Percentiles rank a stretch among this genome's conserved stretches.
Conservation (phyloP, 306 rosid genomes). For the Dryas octopetala region DNA sequence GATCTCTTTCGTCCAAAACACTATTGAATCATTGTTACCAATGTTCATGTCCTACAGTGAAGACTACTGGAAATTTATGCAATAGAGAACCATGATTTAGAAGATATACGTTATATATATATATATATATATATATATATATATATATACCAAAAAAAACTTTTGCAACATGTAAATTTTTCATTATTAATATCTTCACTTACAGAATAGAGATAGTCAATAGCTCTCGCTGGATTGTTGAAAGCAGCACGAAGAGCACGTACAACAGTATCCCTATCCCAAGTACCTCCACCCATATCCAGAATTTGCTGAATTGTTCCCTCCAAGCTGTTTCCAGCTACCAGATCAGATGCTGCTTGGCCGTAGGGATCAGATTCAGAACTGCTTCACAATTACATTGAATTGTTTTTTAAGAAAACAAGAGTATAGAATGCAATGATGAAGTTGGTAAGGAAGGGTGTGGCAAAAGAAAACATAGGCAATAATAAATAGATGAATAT, state of each 20-base stretch:
- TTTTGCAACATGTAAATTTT: not conserved
- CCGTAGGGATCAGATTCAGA: constrained; percentile 57
- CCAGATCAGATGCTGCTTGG: constrained; percentile 85
- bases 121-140: no score
- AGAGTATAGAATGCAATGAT: not conserved
- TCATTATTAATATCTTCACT: constrained; percentile 33
- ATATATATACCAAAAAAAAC: not conserved
- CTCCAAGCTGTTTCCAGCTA: constrained; percentile 85
- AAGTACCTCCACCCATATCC: constrained; percentile 87
- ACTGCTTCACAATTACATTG: constrained; percentile 46
- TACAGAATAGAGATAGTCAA: constrained; percentile 88
- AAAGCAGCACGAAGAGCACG: constrained; percentile 93
- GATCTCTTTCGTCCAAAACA: not conserved
- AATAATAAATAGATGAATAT: constrained; percentile 11
- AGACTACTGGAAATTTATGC: no score
- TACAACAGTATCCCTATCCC: constrained; percentile 90
- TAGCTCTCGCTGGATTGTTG: constrained; percentile 94
- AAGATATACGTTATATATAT: not conserved
- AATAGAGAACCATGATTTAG: not conserved
- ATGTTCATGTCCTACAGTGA: not conserved
- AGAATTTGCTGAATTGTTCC: constrained; percentile 75
- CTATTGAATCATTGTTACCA: not conserved
- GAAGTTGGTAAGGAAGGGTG: not conserved
- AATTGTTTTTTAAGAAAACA: not conserved
- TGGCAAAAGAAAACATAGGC: not conserved